A percentile compares a stretch with the other conserved stretches of the same genome.
These are phyloP conservation scores for Blepharisma undulans DNA, from an alignment of 169 alveolate species.

Conservation along the genomic window DNA sequence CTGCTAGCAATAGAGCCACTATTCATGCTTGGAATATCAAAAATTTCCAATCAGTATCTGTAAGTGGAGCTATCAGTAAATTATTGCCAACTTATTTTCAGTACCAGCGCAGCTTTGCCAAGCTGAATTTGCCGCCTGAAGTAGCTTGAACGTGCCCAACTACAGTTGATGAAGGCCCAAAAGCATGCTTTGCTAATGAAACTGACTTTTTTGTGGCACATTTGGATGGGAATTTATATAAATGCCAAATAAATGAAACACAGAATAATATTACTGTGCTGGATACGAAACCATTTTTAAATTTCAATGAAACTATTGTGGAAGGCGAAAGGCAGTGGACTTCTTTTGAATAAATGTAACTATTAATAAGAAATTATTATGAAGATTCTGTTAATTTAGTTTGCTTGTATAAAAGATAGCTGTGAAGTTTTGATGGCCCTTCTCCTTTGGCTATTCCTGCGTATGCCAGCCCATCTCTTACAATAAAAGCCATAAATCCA, in stretches of 20 bases:
- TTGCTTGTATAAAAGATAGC: not conserved
- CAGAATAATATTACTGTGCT: not conserved
- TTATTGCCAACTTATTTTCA: not conserved
- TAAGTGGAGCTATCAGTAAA: not conserved
- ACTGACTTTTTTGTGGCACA: conserved; percentile 7
- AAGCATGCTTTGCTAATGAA: not conserved
- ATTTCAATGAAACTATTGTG: not conserved
- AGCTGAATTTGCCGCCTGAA: not conserved
- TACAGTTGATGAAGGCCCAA: not conserved
- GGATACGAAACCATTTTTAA: not conserved
- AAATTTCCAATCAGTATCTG: not conserved
- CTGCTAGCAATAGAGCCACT: conserved; percentile 88
- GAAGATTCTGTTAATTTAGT: not conserved
- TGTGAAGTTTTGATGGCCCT: not conserved
- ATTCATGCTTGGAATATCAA: conserved; percentile 78
- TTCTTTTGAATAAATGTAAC: conserved; percentile 7
- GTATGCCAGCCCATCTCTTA: not conserved
- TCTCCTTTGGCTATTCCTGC: not conserved
- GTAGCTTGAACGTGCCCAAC: not conserved
- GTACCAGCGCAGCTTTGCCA: not conserved
- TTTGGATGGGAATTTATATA: conserved; percentile 34
- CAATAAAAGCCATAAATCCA: not conserved
- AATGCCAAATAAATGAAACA: not conserved
- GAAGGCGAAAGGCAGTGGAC: conserved; percentile 3
- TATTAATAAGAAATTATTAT: not conserved